A percentile compares a stretch with the other conserved stretches of the same genome.
These are phyloP conservation scores for Pseudotsuga menziesii DNA, from an alignment of 75 land plant species.

Conservation along the genomic window DNA sequence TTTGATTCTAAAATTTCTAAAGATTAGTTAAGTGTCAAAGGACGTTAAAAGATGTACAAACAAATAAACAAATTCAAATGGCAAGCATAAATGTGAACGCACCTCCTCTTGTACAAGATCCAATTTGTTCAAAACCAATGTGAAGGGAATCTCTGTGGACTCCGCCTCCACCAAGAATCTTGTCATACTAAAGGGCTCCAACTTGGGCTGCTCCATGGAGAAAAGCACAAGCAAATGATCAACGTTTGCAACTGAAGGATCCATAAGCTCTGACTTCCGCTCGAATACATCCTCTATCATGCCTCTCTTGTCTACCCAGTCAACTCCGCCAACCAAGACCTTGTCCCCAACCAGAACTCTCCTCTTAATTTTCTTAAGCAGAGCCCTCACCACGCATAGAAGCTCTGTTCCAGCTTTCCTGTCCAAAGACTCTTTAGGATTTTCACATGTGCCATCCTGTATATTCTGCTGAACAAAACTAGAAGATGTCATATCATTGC, in stretches of 20 bases:
- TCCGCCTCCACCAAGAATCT: conserved; percentile 95
- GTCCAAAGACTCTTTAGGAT: background rate
- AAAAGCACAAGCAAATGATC: conserved; percentile 80
- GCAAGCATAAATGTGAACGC: background rate
- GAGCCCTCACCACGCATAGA: conserved; percentile 82
- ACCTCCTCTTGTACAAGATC: conserved; percentile 83
- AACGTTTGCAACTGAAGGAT: conserved; percentile 96
- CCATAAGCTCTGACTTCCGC: conserved; percentile 61
- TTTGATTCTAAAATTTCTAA: no score
- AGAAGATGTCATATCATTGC: background rate
- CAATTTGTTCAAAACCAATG: conserved; percentile 69
- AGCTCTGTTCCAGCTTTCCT: conserved; percentile 54
- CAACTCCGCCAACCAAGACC: conserved; percentile 84
- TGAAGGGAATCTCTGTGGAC: conserved; percentile 80
- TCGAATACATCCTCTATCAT: conserved; percentile 88
- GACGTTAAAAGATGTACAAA: no score
- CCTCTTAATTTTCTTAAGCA: conserved; percentile 89
- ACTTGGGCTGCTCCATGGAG: conserved; percentile 77
- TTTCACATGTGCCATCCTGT: background rate
- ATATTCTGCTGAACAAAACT: background rate
- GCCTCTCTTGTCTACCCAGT: conserved; percentile 85
- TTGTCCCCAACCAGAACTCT: conserved; percentile 88
- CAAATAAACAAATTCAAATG: no score
- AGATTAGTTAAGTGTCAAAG: no score
- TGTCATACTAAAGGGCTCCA: conserved; percentile 63